Conservation (phyloP, 2,329 filamentous ascomycete genomes). For the Coniella lustricola region DNA sequence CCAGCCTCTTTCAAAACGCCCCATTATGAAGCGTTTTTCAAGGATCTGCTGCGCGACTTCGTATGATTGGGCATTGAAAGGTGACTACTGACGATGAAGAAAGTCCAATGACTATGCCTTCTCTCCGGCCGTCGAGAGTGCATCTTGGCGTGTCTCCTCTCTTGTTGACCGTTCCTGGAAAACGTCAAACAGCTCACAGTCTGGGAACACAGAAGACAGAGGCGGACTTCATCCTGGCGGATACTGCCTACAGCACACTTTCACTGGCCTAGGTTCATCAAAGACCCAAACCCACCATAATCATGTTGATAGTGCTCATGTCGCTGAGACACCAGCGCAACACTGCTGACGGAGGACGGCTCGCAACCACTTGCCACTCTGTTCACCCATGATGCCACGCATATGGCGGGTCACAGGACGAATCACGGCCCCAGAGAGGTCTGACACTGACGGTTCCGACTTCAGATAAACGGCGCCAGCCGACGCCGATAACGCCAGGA, state of each 20-base stretch:
- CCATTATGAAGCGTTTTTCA: too few species aligned
- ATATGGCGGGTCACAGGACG: constrained; percentile 1
- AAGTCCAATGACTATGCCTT: neutral
- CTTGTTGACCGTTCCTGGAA: too few species aligned
- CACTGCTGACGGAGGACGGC: constrained; percentile 6
- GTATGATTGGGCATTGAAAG: too few species aligned
- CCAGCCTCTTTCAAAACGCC: neutral
- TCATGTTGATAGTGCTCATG: constrained; percentile 12
- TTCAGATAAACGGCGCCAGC: constrained; percentile 9
- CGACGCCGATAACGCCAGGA: neutral
- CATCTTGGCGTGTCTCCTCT: too few species aligned
- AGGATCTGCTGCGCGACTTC: neutral
- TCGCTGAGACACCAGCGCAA: constrained; percentile 12
- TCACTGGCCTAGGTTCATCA: too few species aligned
- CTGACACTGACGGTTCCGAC: constrained; percentile 8
- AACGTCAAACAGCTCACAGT: too few species aligned
- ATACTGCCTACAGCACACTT: too few species aligned
- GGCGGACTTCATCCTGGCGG: too few species aligned
- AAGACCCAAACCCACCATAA: neutral
- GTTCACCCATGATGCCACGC: constrained; percentile 1
- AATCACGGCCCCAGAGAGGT: constrained; percentile 6
- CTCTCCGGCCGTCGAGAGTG: neutral
- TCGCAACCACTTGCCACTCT: constrained; percentile 14
- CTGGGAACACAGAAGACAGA: too few species aligned
- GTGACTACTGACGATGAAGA: neutral